Conservation (phyloP, 129 eudicot species). For the Deinandra increscens region DNA sequence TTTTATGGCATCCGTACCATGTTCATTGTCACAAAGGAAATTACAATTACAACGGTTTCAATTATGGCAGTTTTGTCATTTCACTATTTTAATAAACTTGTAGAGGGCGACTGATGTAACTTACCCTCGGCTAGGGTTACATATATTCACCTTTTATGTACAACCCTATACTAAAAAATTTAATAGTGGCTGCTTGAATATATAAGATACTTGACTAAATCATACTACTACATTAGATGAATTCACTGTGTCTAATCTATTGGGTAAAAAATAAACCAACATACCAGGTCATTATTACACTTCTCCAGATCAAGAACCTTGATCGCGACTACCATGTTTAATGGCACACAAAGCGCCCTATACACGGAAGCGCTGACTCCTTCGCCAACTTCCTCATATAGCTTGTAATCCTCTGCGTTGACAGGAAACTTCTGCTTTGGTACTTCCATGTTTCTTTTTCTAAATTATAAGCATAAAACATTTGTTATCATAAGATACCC, state of each 20-base stretch:
- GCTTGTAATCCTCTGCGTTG: conserved; percentile 58
- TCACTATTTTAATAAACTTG: conserved; percentile 11
- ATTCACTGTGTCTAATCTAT: not conserved
- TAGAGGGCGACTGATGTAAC: not conserved
- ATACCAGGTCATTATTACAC: conserved; percentile 94
- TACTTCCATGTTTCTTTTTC: conserved; percentile 44
- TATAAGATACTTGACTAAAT: not conserved
- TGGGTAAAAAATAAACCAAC: conserved; percentile 18
- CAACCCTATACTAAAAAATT: not conserved
- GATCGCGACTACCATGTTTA: conserved; percentile 78
- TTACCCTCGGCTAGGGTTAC: not conserved
- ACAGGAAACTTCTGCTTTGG: conserved; percentile 66
- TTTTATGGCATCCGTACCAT: conserved; percentile 3
- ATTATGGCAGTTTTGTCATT: not conserved
- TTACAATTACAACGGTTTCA: conserved; percentile 4
- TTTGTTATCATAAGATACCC: conserved; percentile 34
- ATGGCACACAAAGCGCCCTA: conserved; percentile 81
- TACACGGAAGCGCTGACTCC: conserved; percentile 95
- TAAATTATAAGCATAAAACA: conserved; percentile 32
- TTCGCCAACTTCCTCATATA: conserved; percentile 92
- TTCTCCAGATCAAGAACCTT: conserved; percentile 96
- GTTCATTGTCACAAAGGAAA: conserved; percentile 14
- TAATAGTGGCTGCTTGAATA: not conserved
- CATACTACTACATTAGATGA: not conserved
- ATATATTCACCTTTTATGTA: not conserved